Evolutionary conservation across 78 protist species (phyloP), one percentile per base, ranked within the genome.

Genomic region (Pelomyxa schiedti): DNA sequence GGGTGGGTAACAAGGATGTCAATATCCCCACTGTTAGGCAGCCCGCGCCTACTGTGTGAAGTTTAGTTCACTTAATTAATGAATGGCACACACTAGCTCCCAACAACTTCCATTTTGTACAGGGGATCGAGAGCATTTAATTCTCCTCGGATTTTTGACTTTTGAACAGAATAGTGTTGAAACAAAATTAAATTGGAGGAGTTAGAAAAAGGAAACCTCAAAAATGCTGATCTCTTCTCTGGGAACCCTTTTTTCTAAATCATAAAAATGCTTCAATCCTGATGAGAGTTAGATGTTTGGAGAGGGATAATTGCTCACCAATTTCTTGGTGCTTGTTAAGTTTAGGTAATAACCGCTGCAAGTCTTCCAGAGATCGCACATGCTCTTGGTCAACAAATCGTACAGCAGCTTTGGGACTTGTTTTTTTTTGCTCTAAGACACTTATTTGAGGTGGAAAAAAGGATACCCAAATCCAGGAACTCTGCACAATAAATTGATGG

Each of bases 1-100:
- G 86, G 86, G 40, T 81, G 86, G 40, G 72, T 81, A 4, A 81
- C 8, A 7, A 81, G 53, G 6, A 81, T 38, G 71, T 81, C 86
- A n/a, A 81, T 76, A 72, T 81, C 86, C 24, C 86, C 86, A 37
- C 76, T 66, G 5, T 75, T 24, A 7, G 74, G 58, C 69, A 68
- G 40, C 22, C 86, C 86, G 68, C 86, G 42, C 37, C 86, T 47
- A 81, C 53, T 69, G 26, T 1, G 22, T 29, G 32, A 16, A 47
- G 32, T 16, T 16, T 47, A 16, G 4, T 32, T 30, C 8, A 9
- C 32, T 29, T 36, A 26, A 16, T 22, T 24, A 1, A 32, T 43
- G 7, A 35, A 39, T 39, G 1, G 69, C 67, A 69, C 53, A 8
- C 47, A 58, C 75, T 81, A 81, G 64, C 86, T 81, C 52, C 86